phyloP scores from a whole-genome alignment of 345 rosid species.

The Gossypium raimondii region DNA sequence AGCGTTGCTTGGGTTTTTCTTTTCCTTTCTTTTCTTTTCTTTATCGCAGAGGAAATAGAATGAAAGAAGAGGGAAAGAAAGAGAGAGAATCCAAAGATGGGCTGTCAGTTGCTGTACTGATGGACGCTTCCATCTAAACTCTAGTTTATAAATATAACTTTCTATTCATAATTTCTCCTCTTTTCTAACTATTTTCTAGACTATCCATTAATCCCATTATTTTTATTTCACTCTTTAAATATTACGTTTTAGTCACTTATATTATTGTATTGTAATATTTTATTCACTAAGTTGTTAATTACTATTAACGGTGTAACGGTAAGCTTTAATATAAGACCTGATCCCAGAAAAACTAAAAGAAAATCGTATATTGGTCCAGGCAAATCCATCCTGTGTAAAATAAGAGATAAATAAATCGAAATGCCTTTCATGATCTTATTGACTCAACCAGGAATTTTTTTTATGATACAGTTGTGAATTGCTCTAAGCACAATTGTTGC shows the following conservation, averaged over 20 bases:
- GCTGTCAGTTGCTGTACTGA: not conserved
- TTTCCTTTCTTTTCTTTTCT: not conserved
- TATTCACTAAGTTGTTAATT: too few species aligned
- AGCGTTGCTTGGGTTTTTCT: not conserved
- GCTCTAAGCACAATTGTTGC: too few species aligned
- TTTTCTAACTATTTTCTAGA: too few species aligned
- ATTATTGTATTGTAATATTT: too few species aligned
- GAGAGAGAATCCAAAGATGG: not conserved
- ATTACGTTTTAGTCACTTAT: accelerated
- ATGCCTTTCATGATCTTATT: too few species aligned
- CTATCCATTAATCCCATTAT: too few species aligned
- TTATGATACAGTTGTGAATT: too few species aligned
- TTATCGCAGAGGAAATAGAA: not conserved
- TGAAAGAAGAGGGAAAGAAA: not conserved
- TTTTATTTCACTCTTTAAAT: too few species aligned
- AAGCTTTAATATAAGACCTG: accelerated
- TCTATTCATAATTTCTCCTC: too few species aligned
- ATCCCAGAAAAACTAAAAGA: too few species aligned
- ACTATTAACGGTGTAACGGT: accelerated
- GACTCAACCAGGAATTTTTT: accelerated
- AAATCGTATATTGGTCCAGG: accelerated
- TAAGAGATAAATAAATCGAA: too few species aligned
- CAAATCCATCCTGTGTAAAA: accelerated
- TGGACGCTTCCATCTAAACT: not conserved
- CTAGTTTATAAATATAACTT: not conserved